Evolutionary conservation across 2,329 filamentous ascomycete species (phyloP), one percentile per base, ranked within the genome.

Genomic region (Colletotrichum sp.): DNA sequence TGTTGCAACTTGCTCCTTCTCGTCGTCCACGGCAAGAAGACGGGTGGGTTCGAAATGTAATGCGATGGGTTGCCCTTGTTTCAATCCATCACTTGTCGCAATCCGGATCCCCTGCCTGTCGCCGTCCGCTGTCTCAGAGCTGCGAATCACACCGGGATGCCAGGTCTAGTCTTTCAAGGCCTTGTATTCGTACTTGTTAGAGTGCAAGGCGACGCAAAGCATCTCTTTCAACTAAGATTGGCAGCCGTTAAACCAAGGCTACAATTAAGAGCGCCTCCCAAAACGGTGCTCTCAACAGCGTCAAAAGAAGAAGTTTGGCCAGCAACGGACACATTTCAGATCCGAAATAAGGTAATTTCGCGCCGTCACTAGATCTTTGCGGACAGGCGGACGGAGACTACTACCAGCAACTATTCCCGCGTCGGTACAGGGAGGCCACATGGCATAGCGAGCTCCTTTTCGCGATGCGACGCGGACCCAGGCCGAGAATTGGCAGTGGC

Each of bases 301-400:
- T 63, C 70, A n/a, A 65, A 24, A 65, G 32, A 69, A 73, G 64
- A 30, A 28, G 60, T 44, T 21, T 18, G 59, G 52, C 16, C 24
- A 49, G n/a, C n/a, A 57, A 64, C 39, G 57, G 55, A 7, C 55
- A 67, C 32, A 65, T n/a, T 18, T 66, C 64, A n/a, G 18, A 65
- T 76, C 64, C 57, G 73, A 76, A 68, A 76, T 76, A 73, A 73
- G 73, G 39, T 65, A 76, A 76, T 76, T 69, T 76, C 70, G 44
- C 70, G 18, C 64, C 32, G 62, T 60, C 70, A 55, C 64, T 76
- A 73, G 44, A 73, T 73, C 32, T 68, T 65, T 73, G 73, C 64
- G 62, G n/a, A 15, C 39, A 52, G 44, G n/a, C 44, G 70, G 57
- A 28, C 57, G 57, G 36, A 73, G 59, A 76, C 70, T 49, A 68